Evolutionary conservation across 345 rosid genomes (phyloP).

Genomic region (Populus davidiana): DNA sequence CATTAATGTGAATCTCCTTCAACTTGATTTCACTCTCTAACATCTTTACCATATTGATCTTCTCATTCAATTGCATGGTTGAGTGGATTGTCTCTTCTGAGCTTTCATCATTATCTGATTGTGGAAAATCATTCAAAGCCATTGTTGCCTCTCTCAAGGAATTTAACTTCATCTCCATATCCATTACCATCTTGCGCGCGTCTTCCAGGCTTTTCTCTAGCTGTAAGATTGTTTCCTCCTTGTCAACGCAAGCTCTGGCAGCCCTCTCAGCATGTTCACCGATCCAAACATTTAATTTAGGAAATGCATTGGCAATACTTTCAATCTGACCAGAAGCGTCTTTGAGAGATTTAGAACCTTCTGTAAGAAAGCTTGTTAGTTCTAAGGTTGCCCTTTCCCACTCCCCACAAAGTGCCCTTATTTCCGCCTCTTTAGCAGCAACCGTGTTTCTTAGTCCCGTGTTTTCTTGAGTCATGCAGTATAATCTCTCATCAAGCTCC

Average conservation of each 20-base stretch:
- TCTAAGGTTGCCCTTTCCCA: constrained; percentile 91
- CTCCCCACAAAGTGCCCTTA: constrained; percentile 41
- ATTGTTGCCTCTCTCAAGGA: constrained; percentile 67
- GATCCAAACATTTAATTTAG: constrained; percentile 54
- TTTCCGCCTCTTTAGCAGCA: constrained; percentile 61
- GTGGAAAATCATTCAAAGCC: constrained; percentile 52
- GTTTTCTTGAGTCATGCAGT: constrained; percentile 52
- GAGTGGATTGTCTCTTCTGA: constrained; percentile 35
- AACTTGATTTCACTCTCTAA: constrained; percentile 33
- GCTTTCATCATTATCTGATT: constrained; percentile 31
- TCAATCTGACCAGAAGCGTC: constrained; percentile 69
- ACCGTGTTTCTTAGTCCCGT: constrained; percentile 40
- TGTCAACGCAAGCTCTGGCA: constrained; percentile 67
- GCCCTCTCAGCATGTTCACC: constrained; percentile 72
- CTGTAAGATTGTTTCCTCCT: constrained; percentile 68
- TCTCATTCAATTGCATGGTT: constrained; percentile 39
- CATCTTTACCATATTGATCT: constrained; percentile 37
- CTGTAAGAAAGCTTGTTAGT: constrained; percentile 69
- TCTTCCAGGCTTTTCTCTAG: constrained; percentile 84
- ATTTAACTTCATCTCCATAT: constrained; percentile 70
- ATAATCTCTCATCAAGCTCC: constrained; percentile 55
- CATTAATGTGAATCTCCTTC: constrained; percentile 35
- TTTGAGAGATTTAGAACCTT: constrained; percentile 81
- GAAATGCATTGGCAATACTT: constrained; percentile 65
- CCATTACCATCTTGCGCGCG: constrained; percentile 63